phyloP scores from a whole-genome alignment of 805 yeast species.

The Barnettozyma sp. region DNA sequence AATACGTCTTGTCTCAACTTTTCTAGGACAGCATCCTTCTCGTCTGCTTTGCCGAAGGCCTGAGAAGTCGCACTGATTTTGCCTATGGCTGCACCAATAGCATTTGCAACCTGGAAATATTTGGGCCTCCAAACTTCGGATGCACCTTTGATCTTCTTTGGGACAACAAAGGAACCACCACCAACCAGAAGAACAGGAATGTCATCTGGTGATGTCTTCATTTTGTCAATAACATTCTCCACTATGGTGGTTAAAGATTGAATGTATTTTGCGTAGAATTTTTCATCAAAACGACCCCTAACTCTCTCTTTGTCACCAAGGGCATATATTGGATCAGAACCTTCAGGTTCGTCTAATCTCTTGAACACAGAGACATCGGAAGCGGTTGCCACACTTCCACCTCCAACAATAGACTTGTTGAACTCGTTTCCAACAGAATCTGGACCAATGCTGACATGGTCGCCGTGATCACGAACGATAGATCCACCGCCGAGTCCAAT shows the following conservation, averaged over 20 bases:
- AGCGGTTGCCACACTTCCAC: constrained; percentile 36
- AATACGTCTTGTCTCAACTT: constrained; percentile 21
- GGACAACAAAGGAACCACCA: constrained; percentile 44
- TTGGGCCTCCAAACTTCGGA: constrained; percentile 38
- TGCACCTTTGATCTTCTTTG: constrained; percentile 34
- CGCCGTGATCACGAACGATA: constrained; percentile 29
- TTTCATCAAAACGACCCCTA: constrained; percentile 18
- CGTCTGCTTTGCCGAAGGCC: constrained; percentile 17
- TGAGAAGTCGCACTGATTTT: constrained; percentile 25
- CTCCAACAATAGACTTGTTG: constrained; percentile 33
- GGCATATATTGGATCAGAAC: constrained; percentile 13
- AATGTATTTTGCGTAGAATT: constrained; percentile 33
- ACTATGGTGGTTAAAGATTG: constrained; percentile 27
- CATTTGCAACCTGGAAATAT: constrained; percentile 41
- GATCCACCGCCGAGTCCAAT: constrained; percentile 50
- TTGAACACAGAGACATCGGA: constrained; percentile 31
- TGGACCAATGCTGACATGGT: constrained; percentile 35
- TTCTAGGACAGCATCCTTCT: constrained; percentile 19
- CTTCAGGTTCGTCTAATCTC: constrained; percentile 6
- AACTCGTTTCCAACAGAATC: constrained; percentile 42
- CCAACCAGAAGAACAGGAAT: constrained; percentile 42
- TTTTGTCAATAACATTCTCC: constrained; percentile 37
- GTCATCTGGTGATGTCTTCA: constrained; percentile 40
- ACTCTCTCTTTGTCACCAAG: constrained; percentile 27
- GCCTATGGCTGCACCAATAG: constrained; percentile 40